phyloP scores from a whole-genome alignment of 345 rosid genomes.

The Pelargonium nanum region DNA sequence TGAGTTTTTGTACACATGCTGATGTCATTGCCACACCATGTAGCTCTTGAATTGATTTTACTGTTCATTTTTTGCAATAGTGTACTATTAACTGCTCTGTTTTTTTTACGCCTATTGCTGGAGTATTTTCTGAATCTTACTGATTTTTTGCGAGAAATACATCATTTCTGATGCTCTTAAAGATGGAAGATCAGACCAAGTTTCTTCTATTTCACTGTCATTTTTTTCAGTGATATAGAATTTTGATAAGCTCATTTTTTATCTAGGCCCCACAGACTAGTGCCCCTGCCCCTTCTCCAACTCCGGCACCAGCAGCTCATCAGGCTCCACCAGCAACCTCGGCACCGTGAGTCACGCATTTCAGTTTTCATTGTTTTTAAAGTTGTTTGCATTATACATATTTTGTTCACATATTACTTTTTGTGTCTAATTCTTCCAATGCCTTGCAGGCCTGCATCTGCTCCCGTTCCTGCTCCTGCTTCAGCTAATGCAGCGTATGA shows the following conservation, averaged over 20 bases:
- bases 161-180: not conserved
- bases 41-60: not conserved
- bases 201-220: not conserved
- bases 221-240: not conserved
- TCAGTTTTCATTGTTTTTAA: not conserved
- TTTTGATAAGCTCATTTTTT: slow-evolving; percentile 1
- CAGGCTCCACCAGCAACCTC: slow-evolving; percentile 34
- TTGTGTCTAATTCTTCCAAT: not conserved
- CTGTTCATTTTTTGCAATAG: not conserved
- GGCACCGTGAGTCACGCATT: slow-evolving; percentile 29
- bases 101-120: not conserved
- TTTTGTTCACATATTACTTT: not conserved
- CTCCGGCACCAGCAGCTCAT: slow-evolving; percentile 27
- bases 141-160: not conserved
- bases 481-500: slow-evolving; percentile 17
- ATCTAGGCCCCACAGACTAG: slow-evolving; percentile 47
- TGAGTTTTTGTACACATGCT: not conserved
- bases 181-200: not conserved
- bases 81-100: not conserved
- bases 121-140: not conserved
- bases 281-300: slow-evolving; percentile 24
- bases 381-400: not conserved
- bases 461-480: slow-evolving; percentile 25
- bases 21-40: not conserved
- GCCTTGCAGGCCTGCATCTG: slow-evolving; percentile 24